Evolutionary conservation across 192 early-diverging fungal species (phyloP).

Genomic region (Entomortierella lignicola): DNA sequence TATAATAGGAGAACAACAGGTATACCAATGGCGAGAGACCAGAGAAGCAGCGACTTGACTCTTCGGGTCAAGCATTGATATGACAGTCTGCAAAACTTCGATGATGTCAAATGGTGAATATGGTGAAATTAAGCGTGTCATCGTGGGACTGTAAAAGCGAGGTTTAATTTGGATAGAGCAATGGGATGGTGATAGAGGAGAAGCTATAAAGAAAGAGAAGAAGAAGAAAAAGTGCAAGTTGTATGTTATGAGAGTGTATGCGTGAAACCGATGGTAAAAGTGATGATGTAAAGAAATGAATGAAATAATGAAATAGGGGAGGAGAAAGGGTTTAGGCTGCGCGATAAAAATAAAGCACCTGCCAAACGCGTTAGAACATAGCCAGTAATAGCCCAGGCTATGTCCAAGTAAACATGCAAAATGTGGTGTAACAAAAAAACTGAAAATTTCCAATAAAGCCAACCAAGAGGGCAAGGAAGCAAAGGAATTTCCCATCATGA

Average conservation of each 20-base stretch:
- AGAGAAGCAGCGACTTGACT: slow-evolving; percentile 14
- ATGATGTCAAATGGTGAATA: slow-evolving; percentile 9
- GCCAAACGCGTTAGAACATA: too few relatives aligned
- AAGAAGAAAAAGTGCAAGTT: neutral
- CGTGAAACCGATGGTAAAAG: too few relatives aligned
- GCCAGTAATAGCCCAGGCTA: too few relatives aligned
- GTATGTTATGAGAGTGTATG: neutral
- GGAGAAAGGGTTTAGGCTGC: too few relatives aligned
- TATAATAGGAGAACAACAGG: slow-evolving; percentile 9
- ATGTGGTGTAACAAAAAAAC: too few relatives aligned
- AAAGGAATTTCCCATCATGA: too few relatives aligned
- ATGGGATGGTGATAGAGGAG: neutral
- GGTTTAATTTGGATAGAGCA: neutral
- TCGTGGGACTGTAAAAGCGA: neutral
- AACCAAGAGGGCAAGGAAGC: too few relatives aligned
- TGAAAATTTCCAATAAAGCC: too few relatives aligned
- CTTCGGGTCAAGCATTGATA: slow-evolving; percentile 1
- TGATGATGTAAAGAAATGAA: too few relatives aligned
- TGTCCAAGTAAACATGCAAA: too few relatives aligned
- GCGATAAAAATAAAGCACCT: too few relatives aligned
- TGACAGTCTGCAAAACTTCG: slow-evolving; percentile 15
- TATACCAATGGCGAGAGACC: slow-evolving; percentile 26
- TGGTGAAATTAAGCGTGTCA: neutral
- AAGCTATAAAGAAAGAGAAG: neutral
- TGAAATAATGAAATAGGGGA: too few relatives aligned